Evolutionary conservation across 2,329 filamentous ascomycete species (phyloP), one percentile per base, ranked within the genome.

Genomic region (Fusarium sp.): DNA sequence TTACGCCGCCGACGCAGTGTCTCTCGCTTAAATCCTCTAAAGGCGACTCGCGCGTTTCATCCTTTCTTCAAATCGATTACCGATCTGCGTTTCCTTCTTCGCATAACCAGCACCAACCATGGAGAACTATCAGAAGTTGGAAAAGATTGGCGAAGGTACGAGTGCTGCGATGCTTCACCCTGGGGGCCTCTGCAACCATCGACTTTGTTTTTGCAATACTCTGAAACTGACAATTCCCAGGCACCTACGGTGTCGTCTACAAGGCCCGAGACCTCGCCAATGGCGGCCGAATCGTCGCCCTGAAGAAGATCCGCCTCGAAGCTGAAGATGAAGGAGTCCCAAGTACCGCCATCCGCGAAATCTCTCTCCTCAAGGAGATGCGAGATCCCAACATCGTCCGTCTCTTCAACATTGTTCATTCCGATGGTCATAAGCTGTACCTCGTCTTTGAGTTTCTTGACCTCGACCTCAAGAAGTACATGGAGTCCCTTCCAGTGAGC

Each of bases 61-160:
- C 63, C 45, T 59, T 64, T 53, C 48, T 69, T 44, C 40, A 48
- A 51, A 20, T 26, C 39, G 18, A 61, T 59, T 57, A 45, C 45
- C 50, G 38, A 58, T 51, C 40, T 60, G 44, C 42, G 36, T 53
- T 46, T 57, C 39, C 39, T 45, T 38, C n/a, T 54, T 63, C 52
- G 48, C 58, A 59, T 53, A 54, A 50, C 44, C 46, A 63, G 20
- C 58, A 58, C 38, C 58, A 57, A 70, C 65, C 72, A 97, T 97
- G 94, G 94, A 97, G 82, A 97, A 97, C 83, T 97, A 97, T 81
- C 93, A 97, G 83, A 97, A 97, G 84, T 88, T 97, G 77, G 94
- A 97, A 85, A 97, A 97, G 86, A 94, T 97, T 77, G 94, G 94
- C 81, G 94, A 97, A 88, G 94, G 94, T 96, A 83, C 75, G 87